A percentile compares a stretch with the other conserved stretches of the same genome.
These are phyloP conservation scores for Marvania coccoides DNA, from an alignment of 139 green algal species.

Conservation along the genomic window DNA sequence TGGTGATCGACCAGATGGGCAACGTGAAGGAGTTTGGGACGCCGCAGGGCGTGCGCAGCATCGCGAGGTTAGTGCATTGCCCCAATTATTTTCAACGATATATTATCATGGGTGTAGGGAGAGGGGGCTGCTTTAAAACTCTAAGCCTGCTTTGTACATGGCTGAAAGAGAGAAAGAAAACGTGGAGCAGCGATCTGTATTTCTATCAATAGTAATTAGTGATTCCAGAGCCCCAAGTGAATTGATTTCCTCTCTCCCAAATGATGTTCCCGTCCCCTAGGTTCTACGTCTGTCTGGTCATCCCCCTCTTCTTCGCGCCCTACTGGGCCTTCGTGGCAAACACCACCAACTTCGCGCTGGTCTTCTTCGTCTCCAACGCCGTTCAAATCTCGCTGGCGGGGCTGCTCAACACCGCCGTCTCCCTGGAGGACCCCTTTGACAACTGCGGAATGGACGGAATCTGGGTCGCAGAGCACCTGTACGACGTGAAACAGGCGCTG, in stretches of 20 bases:
- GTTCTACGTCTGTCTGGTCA: conserved; percentile 40
- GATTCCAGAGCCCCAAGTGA: too few species aligned
- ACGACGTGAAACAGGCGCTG: conserved; percentile 38
- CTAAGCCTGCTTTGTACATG: too few species aligned
- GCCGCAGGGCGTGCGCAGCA: conserved; percentile 15
- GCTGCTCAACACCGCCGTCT: conserved; percentile 37
- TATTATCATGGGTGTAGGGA: background rate
- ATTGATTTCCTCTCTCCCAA: conserved; percentile 5
- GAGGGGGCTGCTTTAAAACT: too few species aligned
- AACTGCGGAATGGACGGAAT: conserved; percentile 50
- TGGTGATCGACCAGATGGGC: conserved; percentile 33
- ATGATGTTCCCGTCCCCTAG: too few species aligned
- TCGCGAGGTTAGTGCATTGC: too few species aligned
- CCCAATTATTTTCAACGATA: background rate
- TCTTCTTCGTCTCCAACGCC: conserved; percentile 35
- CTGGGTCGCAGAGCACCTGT: conserved; percentile 41
- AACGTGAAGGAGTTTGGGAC: conserved; percentile 52
- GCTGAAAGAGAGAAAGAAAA: too few species aligned
- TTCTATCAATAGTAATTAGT: too few species aligned
- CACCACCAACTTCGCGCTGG: conserved; percentile 31
- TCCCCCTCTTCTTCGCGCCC: conserved; percentile 51
- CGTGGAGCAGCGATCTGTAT: too few species aligned
- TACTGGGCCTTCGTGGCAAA: conserved; percentile 37
- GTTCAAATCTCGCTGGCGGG: conserved; percentile 34
- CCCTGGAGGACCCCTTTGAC: conserved; percentile 55